phyloP scores from a whole-genome alignment of 1,284 basidiomycete genomes.

The Puccinia brachypodii region DNA sequence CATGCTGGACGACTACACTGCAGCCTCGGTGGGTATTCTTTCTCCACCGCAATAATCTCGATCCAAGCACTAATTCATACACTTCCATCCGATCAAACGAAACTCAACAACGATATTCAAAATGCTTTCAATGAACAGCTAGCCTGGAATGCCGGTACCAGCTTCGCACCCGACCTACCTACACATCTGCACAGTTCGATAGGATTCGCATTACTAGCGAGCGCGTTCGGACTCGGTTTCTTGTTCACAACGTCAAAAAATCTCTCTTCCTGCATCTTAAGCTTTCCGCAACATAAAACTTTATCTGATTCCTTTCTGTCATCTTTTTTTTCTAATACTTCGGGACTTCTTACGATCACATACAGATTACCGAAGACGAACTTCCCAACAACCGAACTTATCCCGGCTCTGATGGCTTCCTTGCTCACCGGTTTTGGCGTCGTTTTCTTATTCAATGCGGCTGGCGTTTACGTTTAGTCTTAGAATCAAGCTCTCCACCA shows the following conservation, averaged over 20 bases:
- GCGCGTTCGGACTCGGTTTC: constrained; percentile 30
- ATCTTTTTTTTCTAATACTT: background rate
- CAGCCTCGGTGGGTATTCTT: background rate
- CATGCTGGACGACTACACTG: constrained; percentile 11
- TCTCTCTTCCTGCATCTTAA: no score
- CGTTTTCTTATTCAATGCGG: constrained; percentile 43
- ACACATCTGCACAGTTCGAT: constrained; percentile 37
- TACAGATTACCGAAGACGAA: constrained; percentile 17
- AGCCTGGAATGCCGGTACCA: background rate
- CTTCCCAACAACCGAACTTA: constrained; percentile 15
- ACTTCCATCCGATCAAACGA: no score
- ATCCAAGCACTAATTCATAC: no score
- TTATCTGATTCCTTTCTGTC: background rate
- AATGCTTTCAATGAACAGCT: background rate
- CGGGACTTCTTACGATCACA: no score
- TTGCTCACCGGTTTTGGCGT: constrained; percentile 42
- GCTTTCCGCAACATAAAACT: background rate
- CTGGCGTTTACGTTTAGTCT: constrained; percentile 37
- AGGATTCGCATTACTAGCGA: constrained; percentile 23
- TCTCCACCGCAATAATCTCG: background rate
- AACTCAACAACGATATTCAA: background rate
- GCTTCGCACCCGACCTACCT: constrained; percentile 24
- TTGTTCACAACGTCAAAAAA: constrained; percentile 32
- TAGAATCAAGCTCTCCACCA: background rate
- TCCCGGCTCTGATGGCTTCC: constrained; percentile 27